Evolutionary conservation across 192 early-diverging fungal species (phyloP), one percentile per base, ranked within the genome.

Genomic region (Rhizophagus clarus): DNA sequence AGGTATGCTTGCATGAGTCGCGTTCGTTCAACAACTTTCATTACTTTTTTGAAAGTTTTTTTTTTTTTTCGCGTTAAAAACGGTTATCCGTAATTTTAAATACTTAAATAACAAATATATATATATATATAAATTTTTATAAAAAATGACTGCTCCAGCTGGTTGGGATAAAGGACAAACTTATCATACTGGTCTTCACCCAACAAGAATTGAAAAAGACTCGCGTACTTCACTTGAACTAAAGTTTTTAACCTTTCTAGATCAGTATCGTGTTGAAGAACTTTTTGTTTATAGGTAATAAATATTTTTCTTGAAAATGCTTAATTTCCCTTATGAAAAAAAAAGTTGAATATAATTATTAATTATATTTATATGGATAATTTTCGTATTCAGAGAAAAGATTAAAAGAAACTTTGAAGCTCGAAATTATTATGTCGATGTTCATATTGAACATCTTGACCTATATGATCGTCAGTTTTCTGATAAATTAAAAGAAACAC

Each of bases 131-230:
- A 34, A n/a, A n/a, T n/a, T n/a, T n/a, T 34, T 34, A 34, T 34
- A 20, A 56, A 14, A 56, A 34, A 61, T 72, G 68, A 11, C 42
- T 84, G 85, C 92, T 22, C 85, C 82, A 47, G 79, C 92, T 24
- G 96, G 96, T 70, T 97, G 96, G 96, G 96, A 97, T 82, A 82
- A 89, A 15, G 95, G 94, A 9, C 87, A 88, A 74, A 87, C 95
- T 37, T 95, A 91, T 86, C 88, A 91, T 66, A 91, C 93, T 15
- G 90, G 84, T 72, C 90, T 94, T 93, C 67, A 86, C 87, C 63
- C 87, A 87, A 69, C 89, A 92, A 79, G 85, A 89, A 34, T 67
- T 72, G 51, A 85, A 76, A 87, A 87, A 78, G 82, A 90, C 28
- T 85, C 89, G 84, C 86, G 89, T 80, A 84, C 85, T 71, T 87